phyloP scores from a whole-genome alignment of 768 basidiomycete genomes.

The Pulveroboletus sp. region DNA sequence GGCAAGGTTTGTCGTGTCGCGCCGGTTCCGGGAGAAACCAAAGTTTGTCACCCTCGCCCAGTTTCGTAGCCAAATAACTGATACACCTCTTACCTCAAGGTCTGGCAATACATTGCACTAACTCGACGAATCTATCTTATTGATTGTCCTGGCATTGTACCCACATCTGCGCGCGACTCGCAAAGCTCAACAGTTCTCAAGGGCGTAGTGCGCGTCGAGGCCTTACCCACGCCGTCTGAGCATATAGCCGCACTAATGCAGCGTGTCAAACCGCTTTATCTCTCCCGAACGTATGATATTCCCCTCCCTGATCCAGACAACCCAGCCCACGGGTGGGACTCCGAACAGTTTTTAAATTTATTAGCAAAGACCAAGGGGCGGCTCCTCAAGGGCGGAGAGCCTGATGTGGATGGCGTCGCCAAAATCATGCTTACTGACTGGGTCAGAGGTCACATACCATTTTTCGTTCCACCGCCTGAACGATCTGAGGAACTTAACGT shows the following conservation, averaged over 20 bases:
- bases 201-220: slow-evolving; percentile 94
- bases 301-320: slow-evolving; percentile 57
- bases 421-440: slow-evolving; percentile 96
- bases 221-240: slow-evolving; percentile 85
- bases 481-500: slow-evolving; percentile 65
- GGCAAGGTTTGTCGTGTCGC: slow-evolving; percentile 96
- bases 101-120: slow-evolving; percentile 99
- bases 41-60: slow-evolving; percentile 36
- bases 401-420: slow-evolving; percentile 85
- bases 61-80: neutral
- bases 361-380: slow-evolving; percentile 91
- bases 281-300: slow-evolving; percentile 79
- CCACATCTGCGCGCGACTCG: slow-evolving; percentile 85
- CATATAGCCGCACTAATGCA: slow-evolving; percentile 85
- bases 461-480: slow-evolving; percentile 90
- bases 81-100: slow-evolving; percentile 31
- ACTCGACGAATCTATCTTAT: slow-evolving; percentile 97
- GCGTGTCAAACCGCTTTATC: slow-evolving; percentile 90
- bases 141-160: slow-evolving; percentile 98
- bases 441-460: slow-evolving; percentile 96
- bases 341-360: slow-evolving; percentile 76
- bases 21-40: slow-evolving; percentile 97
- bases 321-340: slow-evolving; percentile 51
- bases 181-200: slow-evolving; percentile 92
- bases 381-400: slow-evolving; percentile 90